Percentiles rank a stretch among this genome's conserved stretches.
Evolutionary conservation across 2,329 filamentous ascomycete species (phyloP).

Genomic region (Botrytis galanthina): DNA sequence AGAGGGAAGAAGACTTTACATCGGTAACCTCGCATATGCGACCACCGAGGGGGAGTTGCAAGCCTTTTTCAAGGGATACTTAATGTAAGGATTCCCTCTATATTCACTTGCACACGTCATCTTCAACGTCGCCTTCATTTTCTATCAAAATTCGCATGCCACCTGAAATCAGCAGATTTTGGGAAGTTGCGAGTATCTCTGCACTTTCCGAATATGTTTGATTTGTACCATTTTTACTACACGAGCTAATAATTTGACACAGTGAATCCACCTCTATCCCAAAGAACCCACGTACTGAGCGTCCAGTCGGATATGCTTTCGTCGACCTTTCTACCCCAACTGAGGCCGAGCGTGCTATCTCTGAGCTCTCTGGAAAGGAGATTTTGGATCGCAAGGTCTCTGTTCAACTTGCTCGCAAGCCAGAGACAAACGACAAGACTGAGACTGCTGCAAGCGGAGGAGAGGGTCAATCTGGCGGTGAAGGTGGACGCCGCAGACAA

Average conservation of each 20-base stretch:
- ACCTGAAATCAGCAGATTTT: background rate
- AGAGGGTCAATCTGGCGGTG: constrained; percentile 66
- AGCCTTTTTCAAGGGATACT: constrained; percentile 99
- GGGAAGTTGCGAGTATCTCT: background rate
- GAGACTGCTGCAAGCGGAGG: constrained; percentile 69
- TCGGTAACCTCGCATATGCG: constrained; percentile 99
- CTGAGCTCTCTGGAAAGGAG: constrained; percentile 93
- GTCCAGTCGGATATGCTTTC: constrained; percentile 97
- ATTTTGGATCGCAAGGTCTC: constrained; percentile 99
- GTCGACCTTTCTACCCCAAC: constrained; percentile 93
- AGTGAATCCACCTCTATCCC: constrained; percentile 99
- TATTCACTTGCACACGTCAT: background rate
- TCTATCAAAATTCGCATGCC: constrained; percentile 19
- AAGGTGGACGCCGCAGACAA: constrained; percentile 61
- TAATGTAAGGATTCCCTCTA: constrained; percentile 72
- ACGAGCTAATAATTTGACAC: constrained; percentile 22
- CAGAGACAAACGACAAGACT: constrained; percentile 76
- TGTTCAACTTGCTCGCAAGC: constrained; percentile 97
- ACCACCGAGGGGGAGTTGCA: constrained; percentile 99
- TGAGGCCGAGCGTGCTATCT: constrained; percentile 93
- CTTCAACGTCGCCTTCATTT: background rate
- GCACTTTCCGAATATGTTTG: background rate
- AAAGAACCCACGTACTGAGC: constrained; percentile 98
- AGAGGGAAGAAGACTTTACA: constrained; percentile 98
- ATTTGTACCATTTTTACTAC: background rate